Percentiles rank a stretch among this genome's conserved stretches.
Conservation (phyloP, 2,329 filamentous ascomycete species). For the Elsinoe perseae region DNA sequence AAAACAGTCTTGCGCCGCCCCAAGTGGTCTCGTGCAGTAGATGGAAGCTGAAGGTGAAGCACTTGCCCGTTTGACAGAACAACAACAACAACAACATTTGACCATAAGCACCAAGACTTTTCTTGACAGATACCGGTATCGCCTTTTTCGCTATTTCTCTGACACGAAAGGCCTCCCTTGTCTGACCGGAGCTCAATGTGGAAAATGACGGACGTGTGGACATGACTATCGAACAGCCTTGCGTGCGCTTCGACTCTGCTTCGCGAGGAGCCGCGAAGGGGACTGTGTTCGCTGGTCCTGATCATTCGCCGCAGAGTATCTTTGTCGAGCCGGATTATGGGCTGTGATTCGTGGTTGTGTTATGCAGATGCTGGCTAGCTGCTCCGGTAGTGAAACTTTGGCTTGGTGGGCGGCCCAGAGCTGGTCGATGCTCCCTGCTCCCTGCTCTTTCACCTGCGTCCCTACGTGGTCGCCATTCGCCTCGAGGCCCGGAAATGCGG, state of each 20-base stretch:
- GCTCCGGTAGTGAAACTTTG: slow-evolving; percentile 16
- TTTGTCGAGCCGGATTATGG: not conserved
- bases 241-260: not conserved
- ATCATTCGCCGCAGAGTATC: not conserved
- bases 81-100: not conserved
- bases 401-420: slow-evolving; percentile 7
- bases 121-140: slow-evolving; percentile 1
- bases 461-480: slow-evolving; percentile 3
- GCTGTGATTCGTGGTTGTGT: slow-evolving; percentile 13
- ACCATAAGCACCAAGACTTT: not conserved
- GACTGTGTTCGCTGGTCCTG: not conserved
- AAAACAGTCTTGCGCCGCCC: slow-evolving; percentile 10
- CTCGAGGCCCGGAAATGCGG: slow-evolving; percentile 15
- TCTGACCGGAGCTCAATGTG: not conserved
- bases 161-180: not conserved
- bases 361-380: slow-evolving; percentile 14
- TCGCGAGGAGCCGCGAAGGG: not conserved
- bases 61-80: slow-evolving; percentile 7
- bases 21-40: slow-evolving; percentile 10
- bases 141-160: not conserved
- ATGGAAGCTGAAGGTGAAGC: not conserved
- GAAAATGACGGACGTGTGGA: not conserved
- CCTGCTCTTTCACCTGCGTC: no score
- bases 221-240: slow-evolving; percentile 11
- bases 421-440: not conserved